Conservation (phyloP, 768 basidiomycete species). For the Ramaria rubella region DNA sequence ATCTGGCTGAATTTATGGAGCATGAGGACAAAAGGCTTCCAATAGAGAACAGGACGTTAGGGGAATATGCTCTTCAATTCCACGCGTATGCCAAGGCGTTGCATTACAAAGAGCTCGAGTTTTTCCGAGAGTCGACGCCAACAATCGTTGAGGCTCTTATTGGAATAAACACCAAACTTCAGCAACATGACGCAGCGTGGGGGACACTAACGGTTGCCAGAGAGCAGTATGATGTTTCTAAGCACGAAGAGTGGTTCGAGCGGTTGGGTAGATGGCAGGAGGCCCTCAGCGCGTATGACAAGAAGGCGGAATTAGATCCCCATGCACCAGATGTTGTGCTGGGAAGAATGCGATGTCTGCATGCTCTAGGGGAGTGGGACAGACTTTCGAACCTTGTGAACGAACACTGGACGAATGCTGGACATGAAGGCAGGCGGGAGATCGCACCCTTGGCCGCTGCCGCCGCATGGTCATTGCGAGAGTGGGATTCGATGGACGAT, state of each 20-base stretch:
- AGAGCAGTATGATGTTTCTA: slow-evolving; percentile 82
- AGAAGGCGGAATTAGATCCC: slow-evolving; percentile 69
- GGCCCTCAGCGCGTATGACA: slow-evolving; percentile 79
- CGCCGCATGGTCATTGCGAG: slow-evolving; percentile 92
- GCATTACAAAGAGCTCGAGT: slow-evolving; percentile 98
- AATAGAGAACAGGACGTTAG: slow-evolving; percentile 88
- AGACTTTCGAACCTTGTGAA: slow-evolving; percentile 78
- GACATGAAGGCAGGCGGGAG: slow-evolving; percentile 75
- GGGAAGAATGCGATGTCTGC: slow-evolving; percentile 91
- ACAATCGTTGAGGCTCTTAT: slow-evolving; percentile 91
- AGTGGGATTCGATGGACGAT: slow-evolving; percentile 98
- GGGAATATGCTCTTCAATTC: slow-evolving; percentile 88
- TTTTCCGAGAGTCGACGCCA: slow-evolving; percentile 85
- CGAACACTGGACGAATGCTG: slow-evolving; percentile 79
- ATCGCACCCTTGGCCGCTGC: slow-evolving; percentile 97
- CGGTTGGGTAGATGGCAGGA: slow-evolving; percentile 95
- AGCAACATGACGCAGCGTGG: slow-evolving; percentile 97
- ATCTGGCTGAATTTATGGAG: slow-evolving; percentile 98
- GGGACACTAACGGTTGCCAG: slow-evolving; percentile 88
- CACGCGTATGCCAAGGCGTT: slow-evolving; percentile 96
- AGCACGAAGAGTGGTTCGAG: slow-evolving; percentile 98
- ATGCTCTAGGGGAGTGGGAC: slow-evolving; percentile 98
- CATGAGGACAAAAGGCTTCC: slow-evolving; percentile 95
- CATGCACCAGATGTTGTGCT: slow-evolving; percentile 70
- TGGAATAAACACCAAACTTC: slow-evolving; percentile 91